Percentiles rank a stretch among this genome's conserved stretches.
These are phyloP conservation scores for Cucurbita moschata DNA, from an alignment of 306 rosid species.

Conservation along the genomic window DNA sequence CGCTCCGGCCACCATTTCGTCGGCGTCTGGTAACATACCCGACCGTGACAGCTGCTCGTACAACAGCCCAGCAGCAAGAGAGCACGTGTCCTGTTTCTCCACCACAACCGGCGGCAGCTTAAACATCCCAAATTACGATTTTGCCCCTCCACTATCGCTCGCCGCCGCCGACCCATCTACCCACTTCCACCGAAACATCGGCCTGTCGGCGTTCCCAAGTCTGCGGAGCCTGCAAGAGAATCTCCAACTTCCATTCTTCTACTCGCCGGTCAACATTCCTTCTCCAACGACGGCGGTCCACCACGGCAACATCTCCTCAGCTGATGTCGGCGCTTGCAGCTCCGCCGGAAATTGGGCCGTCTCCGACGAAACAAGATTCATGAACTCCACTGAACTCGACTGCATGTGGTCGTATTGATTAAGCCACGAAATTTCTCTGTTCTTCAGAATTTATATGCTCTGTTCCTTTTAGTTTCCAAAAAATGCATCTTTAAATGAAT, in stretches of 20 bases:
- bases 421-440: not conserved
- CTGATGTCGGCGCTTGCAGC: constrained; percentile 15
- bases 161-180: constrained; percentile 20
- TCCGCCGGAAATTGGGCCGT: constrained; percentile 22
- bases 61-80: constrained; percentile 32
- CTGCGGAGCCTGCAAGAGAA: constrained; percentile 77
- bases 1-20: not conserved
- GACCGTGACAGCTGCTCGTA: constrained; percentile 45
- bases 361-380: constrained; percentile 24
- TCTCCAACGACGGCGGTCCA: not conserved
- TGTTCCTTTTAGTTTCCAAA: not conserved
- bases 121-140: constrained; percentile 10
- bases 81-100: constrained; percentile 99
- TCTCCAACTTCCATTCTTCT: constrained; percentile 54
- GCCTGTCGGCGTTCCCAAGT: constrained; percentile 65
- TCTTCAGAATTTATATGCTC: not conserved
- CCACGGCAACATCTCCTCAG: not conserved
- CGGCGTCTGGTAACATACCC: constrained; percentile 6
- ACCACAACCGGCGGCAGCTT: constrained; percentile 44
- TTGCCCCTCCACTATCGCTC: constrained; percentile 13
- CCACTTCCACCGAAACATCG: constrained; percentile 29
- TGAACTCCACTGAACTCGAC: constrained; percentile 48
- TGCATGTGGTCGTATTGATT: constrained; percentile 73
- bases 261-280: constrained; percentile 6
- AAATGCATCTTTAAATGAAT: not conserved